Evolutionary conservation across 1,139 yeast species (phyloP).

Genomic region (Tardiomyces blankii): DNA sequence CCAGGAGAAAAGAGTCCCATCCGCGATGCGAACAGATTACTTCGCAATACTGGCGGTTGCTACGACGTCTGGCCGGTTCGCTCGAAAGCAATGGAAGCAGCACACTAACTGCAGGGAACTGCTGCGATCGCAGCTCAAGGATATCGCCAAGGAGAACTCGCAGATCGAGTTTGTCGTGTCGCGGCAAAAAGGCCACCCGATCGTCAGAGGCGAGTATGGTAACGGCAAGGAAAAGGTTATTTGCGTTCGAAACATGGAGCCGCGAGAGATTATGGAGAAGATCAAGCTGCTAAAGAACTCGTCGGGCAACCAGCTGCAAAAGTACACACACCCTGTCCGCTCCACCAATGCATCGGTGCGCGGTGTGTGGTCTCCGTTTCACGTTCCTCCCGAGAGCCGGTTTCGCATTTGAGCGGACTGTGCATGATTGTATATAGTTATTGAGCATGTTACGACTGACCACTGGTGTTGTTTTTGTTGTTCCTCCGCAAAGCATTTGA

Average conservation of each 20-base stretch:
- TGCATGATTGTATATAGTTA: not conserved
- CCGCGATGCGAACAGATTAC: too few relatives aligned
- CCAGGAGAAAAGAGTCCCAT: too few relatives aligned
- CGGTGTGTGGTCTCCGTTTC: conserved; percentile 98
- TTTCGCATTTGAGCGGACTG: conserved; percentile 13
- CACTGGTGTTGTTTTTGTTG: not conserved
- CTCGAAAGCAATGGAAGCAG: too few relatives aligned
- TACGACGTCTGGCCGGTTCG: too few relatives aligned
- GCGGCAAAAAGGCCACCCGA: conserved; percentile 75
- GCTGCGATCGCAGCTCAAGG: conserved; percentile 43
- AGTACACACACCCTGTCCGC: conserved; percentile 63
- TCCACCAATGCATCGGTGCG: conserved; percentile 77
- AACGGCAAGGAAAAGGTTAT: conserved; percentile 38
- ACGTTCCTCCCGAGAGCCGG: conserved; percentile 57
- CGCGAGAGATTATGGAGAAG: conserved; percentile 42
- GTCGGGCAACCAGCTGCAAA: conserved; percentile 47
- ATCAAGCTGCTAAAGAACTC: conserved; percentile 44
- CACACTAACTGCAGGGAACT: conserved; percentile 36
- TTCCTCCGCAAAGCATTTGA: not conserved
- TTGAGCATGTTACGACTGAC: too few relatives aligned
- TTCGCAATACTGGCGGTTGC: too few relatives aligned
- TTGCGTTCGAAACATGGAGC: conserved; percentile 51
- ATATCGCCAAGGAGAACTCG: conserved; percentile 49
- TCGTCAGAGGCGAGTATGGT: conserved; percentile 55
- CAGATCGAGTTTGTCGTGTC: conserved; percentile 61